A percentile compares a stretch with the other conserved stretches of the same genome.
Conservation (phyloP, 2,329 filamentous ascomycete genomes). For the Penicillium sp. region DNA sequence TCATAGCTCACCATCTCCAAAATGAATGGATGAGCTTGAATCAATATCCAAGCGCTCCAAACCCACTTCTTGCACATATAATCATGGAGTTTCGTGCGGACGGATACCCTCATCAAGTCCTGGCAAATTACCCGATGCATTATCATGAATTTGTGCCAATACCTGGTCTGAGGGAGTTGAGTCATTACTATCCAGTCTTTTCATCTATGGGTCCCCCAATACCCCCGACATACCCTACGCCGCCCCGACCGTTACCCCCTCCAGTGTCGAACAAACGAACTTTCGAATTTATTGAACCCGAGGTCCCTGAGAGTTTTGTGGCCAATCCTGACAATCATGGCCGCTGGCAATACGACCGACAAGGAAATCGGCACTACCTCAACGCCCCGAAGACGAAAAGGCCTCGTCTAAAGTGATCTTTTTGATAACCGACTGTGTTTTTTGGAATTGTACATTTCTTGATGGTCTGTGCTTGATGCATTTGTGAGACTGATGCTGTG, state of each 20-base stretch:
- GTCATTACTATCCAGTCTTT: background rate
- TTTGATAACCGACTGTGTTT: background rate
- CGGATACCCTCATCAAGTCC: background rate
- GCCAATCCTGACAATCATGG: constrained; percentile 32
- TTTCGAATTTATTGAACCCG: constrained; percentile 21
- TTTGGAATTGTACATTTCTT: background rate
- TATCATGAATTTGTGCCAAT: background rate
- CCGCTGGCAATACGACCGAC: constrained; percentile 22
- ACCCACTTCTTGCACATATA: background rate
- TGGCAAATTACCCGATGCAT: background rate
- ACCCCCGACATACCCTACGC: background rate
- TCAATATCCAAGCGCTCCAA: background rate
- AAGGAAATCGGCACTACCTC: constrained; percentile 25
- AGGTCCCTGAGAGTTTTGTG: constrained; percentile 25
- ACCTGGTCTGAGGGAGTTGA: too few relatives aligned
- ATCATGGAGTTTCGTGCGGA: background rate
- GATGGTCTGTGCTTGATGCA: background rate
- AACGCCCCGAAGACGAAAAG: constrained; percentile 21
- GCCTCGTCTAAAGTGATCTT: background rate
- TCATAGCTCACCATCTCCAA: background rate
- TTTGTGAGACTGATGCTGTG: background rate
- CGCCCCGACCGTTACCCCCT: background rate
- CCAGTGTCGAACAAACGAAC: constrained; percentile 11
- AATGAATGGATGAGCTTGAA: background rate
- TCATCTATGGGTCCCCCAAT: background rate